phyloP scores from a whole-genome alignment of 2,329 filamentous ascomycete genomes.

The Calonectria leucothoes region DNA sequence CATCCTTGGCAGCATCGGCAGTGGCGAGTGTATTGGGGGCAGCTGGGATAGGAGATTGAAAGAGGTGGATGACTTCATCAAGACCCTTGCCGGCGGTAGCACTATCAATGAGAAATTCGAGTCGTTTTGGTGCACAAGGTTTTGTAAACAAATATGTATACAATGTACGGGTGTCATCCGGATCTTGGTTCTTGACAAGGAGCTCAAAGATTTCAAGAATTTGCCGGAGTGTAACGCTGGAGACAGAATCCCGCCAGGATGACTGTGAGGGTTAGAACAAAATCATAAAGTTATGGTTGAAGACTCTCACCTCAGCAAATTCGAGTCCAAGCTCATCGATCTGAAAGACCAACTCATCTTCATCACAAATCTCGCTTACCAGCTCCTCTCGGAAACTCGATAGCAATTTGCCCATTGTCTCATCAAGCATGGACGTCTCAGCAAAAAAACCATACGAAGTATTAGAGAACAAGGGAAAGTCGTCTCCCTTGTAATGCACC shows the following conservation, averaged over 20 bases:
- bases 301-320: slow-evolving; percentile 59
- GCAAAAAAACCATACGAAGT: slow-evolving; percentile 58
- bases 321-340: slow-evolving; percentile 65
- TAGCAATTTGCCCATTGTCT: slow-evolving; percentile 58
- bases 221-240: slow-evolving; percentile 53
- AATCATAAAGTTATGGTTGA: background rate
- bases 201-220: slow-evolving; percentile 57
- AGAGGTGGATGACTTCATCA: slow-evolving; percentile 54
- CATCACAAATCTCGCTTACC: slow-evolving; percentile 54
- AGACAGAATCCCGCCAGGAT: slow-evolving; percentile 47
- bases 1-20: slow-evolving; percentile 27
- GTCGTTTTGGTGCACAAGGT: slow-evolving; percentile 52
- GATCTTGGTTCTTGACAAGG: slow-evolving; percentile 57
- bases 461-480: slow-evolving; percentile 55
- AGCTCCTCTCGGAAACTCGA: slow-evolving; percentile 59
- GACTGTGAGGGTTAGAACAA: slow-evolving; percentile 49
- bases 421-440: slow-evolving; percentile 54
- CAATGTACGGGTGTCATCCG: slow-evolving; percentile 51
- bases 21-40: slow-evolving; percentile 28
- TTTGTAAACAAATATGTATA: slow-evolving; percentile 57
- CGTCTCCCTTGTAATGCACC: slow-evolving; percentile 57
- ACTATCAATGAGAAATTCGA: slow-evolving; percentile 54
- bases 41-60: slow-evolving; percentile 43
- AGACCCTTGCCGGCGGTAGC: slow-evolving; percentile 55
- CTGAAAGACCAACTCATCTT: slow-evolving; percentile 63